Evolutionary conservation across 768 basidiomycete species (phyloP), one percentile per base, ranked within the genome.

Genomic region (Leccinum truebloodii): DNA sequence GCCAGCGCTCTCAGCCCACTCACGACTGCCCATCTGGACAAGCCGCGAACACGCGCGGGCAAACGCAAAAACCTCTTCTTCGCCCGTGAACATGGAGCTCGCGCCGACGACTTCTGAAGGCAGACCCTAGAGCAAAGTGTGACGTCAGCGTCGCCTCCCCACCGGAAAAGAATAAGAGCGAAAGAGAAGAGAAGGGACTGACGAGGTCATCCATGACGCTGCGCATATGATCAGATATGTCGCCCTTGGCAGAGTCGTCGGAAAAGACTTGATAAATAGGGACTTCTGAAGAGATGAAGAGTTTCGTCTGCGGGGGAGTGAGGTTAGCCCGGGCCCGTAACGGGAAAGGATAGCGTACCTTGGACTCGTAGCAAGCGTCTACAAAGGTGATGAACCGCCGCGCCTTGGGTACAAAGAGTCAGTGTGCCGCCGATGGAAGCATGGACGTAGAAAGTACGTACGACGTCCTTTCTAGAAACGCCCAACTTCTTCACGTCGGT

Each of bases 11-110:
- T 84, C 82, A 3, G 83, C 82, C 94, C 94, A 96, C 65, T 95
- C 90, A 66, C 81, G 88, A 70, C 92, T 94, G 16, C 94, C 93
- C 92, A 94, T 94, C 73, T 94, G 85, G 50, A 92, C 89, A 18
- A 94, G 78, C 49, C 93, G 81, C 24, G 90, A 93, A 69, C 92
- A 94, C 20, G 95, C 95, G 37, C 97, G 84, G 12, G 94, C 95
- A 73, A 98, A 99, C 0, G 97, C 97, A 71, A 99, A 99, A 0
- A 98, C 72, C 75, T 98, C 97, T 73, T 98, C 97, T 69, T 98
- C 95, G 4, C 96, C 95, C 0, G 89, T 89, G 71, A 98, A 98
- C 79, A 99, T 90, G 48, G 94, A 89, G 62, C 90, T 93, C 2
- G 81, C 79, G 35, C 94, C 92, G 18, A 96, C 89, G 20, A 83